phyloP scores from a whole-genome alignment of 495 filamentous ascomycete species.

The Aspergillus sclerotioniger region DNA sequence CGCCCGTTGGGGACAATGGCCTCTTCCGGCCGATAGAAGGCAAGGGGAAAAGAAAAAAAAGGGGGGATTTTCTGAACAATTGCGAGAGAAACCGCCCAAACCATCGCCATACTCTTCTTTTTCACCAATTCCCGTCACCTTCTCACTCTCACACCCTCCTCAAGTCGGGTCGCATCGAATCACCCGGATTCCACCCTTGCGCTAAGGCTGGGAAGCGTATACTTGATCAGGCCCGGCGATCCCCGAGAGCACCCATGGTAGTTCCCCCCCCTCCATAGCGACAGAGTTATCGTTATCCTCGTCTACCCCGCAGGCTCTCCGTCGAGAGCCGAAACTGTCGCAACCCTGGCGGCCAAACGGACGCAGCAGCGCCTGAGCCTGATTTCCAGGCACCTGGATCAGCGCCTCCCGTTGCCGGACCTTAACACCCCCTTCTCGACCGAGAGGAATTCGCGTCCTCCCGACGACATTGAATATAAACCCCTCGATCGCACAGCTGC shows the following conservation, averaged over 20 bases:
- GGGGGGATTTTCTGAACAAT: neutral
- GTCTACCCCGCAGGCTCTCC: conserved; percentile 39
- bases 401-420: conserved; percentile 55
- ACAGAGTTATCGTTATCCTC: conserved; percentile 7
- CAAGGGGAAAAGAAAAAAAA: conserved; percentile 1
- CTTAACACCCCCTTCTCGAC: conserved; percentile 68
- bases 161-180: no score
- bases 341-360: conserved; percentile 55
- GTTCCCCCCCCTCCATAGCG: conserved; percentile 17
- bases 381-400: conserved; percentile 77
- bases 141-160: no score
- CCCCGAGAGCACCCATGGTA: conserved; percentile 24
- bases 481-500: conserved; percentile 43
- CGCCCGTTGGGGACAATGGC: conserved; percentile 15
- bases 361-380: conserved; percentile 69
- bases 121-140: neutral
- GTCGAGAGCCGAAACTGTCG: conserved; percentile 34
- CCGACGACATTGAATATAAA: conserved; percentile 59
- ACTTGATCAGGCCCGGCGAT: conserved; percentile 26
- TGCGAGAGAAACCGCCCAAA: neutral
- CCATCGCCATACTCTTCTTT: neutral
- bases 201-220: neutral
- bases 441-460: conserved; percentile 52
- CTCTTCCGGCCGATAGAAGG: conserved; percentile 8
- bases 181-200: no score